A percentile compares a stretch with the other conserved stretches of the same genome.
Conservation (phyloP, 2,329 filamentous ascomycete species). For the Elsinoe ampelina region DNA sequence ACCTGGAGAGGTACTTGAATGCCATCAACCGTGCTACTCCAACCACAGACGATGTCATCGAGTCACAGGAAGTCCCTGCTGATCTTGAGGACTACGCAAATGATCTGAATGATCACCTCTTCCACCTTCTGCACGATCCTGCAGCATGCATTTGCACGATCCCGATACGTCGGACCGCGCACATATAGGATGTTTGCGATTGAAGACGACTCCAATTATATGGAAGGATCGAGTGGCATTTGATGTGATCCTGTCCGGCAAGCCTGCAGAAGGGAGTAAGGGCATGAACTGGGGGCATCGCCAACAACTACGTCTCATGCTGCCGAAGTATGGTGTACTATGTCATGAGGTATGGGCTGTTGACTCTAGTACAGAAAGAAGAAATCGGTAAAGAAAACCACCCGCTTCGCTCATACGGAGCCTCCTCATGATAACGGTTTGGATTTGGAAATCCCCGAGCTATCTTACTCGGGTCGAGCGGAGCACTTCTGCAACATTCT, state of each 20-base stretch:
- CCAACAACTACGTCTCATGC: not conserved
- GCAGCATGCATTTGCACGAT: not conserved
- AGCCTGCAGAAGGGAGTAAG: not conserved
- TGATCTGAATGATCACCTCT: not conserved
- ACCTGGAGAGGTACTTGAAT: not conserved
- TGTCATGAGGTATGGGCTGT: not conserved
- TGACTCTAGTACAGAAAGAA: not conserved
- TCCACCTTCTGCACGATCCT: not conserved
- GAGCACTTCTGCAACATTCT: not conserved
- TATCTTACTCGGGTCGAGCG: not conserved
- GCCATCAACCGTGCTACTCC: not conserved
- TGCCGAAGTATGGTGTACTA: not conserved
- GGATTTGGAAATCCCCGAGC: not conserved
- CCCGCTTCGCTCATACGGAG: not conserved
- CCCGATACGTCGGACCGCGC: too few relatives aligned
- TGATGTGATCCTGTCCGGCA: not conserved
- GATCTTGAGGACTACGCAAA: not conserved
- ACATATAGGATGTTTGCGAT: not conserved
- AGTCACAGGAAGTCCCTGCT: not conserved
- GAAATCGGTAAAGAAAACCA: not conserved
- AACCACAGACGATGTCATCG: not conserved
- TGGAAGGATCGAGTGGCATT: not conserved
- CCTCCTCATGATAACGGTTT: not conserved
- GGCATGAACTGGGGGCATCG: not conserved
- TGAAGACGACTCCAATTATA: not conserved